Base-by-base conservation (phyloP, 805 yeast genomes). In the Candida lessepsii region DNA sequence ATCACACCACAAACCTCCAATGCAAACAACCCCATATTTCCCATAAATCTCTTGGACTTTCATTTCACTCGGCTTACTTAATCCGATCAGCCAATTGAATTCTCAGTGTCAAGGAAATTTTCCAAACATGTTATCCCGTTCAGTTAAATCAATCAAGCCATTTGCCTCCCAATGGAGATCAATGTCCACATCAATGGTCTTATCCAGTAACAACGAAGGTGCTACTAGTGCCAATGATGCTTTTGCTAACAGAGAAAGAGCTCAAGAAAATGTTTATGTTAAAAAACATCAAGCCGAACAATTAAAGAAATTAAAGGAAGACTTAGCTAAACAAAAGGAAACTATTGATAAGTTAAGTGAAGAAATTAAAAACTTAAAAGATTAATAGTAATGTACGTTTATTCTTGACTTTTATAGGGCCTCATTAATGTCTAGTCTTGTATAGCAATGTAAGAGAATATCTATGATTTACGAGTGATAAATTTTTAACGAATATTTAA, bases 241-340 rank as follows among this genome's bases (percentile, higher is more conserved):
- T 8, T 58, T 64, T 54, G 52, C 76, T 76, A 87, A 89, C 63
- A 89, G 95, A 64, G 99, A 93, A 75, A 83, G 78, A 69, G 96
- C 96, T 48, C 82, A 81, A 60, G 99, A 91, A 73, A 88, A 84
- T 61, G 74, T 71, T 56, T 90, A 81, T 72, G 73, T 89, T 66
- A 86, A 80, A 68, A 82, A 87, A 70, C 96, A 85, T 61, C 96
- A 91, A 73, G 84, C 83, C 61, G 96, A 88, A 65, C 88, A 84
- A 73, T 73, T 89, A 62, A 81, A 78, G 58, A 75, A 76, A 36
- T 78, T 89, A 63, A 83, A 73, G 63, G 88, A 84, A 61, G 78
- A 83, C 57, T 74, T 89, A 63, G 78, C 82, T 64, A 73, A 84
- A 69, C 93, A 82, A 62, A 82, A 81, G 73, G 73, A 77, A 48